Percentiles rank a stretch among this genome's conserved stretches.
phyloP scores from a whole-genome alignment of 805 yeast genomes.

The Suhomyces faveliae region DNA sequence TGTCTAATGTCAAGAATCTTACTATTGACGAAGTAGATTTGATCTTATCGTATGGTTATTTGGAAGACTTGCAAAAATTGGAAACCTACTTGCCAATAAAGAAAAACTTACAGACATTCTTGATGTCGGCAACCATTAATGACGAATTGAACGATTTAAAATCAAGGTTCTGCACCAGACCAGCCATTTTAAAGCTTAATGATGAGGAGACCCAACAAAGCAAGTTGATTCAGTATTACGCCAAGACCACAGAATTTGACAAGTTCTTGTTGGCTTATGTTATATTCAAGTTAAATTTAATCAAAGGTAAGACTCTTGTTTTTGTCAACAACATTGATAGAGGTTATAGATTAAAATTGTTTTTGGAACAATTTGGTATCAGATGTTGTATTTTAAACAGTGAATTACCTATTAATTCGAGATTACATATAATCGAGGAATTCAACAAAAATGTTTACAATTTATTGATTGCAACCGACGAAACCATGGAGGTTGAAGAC shows the following conservation, averaged over 20 bases:
- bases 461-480: conserved; percentile 92
- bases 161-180: conserved; percentile 72
- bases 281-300: conserved; percentile 80
- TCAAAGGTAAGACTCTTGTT: conserved; percentile 85
- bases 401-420: conserved; percentile 88
- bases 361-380: conserved; percentile 92
- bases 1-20: conserved; percentile 60
- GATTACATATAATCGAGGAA: conserved; percentile 93
- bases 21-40: conserved; percentile 96
- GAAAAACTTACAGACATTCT: conserved; percentile 77
- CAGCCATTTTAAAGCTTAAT: conserved; percentile 77
- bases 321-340: conserved; percentile 95
- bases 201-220: conserved; percentile 59
- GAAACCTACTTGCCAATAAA: conserved; percentile 65
- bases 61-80: conserved; percentile 74
- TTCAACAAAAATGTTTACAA: conserved; percentile 87
- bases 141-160: conserved; percentile 82
- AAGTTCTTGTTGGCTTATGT: conserved; percentile 89
- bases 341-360: conserved; percentile 87
- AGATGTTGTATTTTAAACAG: conserved; percentile 84
- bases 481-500: conserved; percentile 50
- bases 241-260: conserved; percentile 83
- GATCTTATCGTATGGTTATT: conserved; percentile 84
- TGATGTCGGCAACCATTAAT: conserved; percentile 94
- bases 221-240: conserved; percentile 80